Percentiles rank a stretch among this genome's conserved stretches.
Evolutionary conservation across 192 early-diverging fungal species (phyloP).

Genomic region (Funneliformis geosporum): DNA sequence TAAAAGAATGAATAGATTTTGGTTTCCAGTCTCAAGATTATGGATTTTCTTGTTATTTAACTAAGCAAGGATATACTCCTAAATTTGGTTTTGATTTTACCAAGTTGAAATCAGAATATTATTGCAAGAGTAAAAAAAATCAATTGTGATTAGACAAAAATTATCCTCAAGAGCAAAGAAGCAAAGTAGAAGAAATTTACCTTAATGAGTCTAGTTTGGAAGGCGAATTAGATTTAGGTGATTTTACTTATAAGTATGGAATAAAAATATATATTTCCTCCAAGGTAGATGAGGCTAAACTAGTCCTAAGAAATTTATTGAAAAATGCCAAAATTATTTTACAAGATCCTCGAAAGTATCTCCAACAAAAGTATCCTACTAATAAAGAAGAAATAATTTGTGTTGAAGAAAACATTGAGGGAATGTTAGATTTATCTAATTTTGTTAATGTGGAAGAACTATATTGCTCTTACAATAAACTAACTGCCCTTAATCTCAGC

Average conservation of each 20-base stretch:
- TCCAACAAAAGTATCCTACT: neutral
- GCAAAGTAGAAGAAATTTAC: neutral
- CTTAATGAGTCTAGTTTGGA: neutral
- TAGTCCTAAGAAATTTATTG: neutral
- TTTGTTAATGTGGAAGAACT: slow-evolving; percentile 14
- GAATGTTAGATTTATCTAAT: slow-evolving; percentile 14
- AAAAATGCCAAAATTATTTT: neutral
- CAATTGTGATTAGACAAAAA: neutral
- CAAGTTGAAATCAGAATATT: too few relatives aligned
- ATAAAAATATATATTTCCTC: neutral
- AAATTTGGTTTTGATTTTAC: too few relatives aligned
- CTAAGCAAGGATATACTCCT: too few relatives aligned
- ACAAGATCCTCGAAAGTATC: neutral
- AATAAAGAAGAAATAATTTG: neutral
- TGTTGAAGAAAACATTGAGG: neutral
- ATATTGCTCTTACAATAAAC: neutral
- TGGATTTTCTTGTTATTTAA: too few relatives aligned
- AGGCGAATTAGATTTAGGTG: neutral
- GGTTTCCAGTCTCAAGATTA: too few relatives aligned
- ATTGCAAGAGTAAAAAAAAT: too few relatives aligned
- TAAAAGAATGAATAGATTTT: too few relatives aligned
- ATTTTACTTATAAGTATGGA: neutral
- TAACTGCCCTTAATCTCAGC: too few relatives aligned
- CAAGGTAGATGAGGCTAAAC: neutral
- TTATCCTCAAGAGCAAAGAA: slow-evolving; percentile 8